Evolutionary conservation across 129 eudicot species (phyloP), one percentile per base, ranked within the genome.

Genomic region (Pulicaria dysenterica): DNA sequence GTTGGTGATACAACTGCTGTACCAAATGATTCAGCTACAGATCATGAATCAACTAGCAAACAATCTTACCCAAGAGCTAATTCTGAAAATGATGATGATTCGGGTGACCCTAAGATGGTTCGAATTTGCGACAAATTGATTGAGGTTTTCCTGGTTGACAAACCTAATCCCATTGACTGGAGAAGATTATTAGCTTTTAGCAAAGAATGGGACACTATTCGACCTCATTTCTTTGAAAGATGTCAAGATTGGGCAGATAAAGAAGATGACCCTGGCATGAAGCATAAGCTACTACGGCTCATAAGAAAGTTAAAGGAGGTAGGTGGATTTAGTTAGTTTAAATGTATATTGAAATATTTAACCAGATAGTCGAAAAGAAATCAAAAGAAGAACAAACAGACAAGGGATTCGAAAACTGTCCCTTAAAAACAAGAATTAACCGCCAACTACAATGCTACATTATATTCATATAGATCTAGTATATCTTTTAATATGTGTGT

Each of bases 231-330:
- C 67, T 95, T 68, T 69, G 73, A 81, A 63, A 83, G 97, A 70
- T 95, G 97, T 79, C 85, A 86, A 77, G 85, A 88, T 1, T 82
- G 88, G 47, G 96, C 94, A 15, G 94, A 95, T 65, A 81, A 66
- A 69, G 99, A 88, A 70, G 65, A 62, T 49, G 92, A 90, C 74
- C 91, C 91, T 15, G 91, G 84, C 4, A 88, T 73, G 94, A 81
- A 90, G 72, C 93, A 85, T 76, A 79, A 70, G 40, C 54, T 95
- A 42, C 89, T 84, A 34, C 77, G 96, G 67, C 93, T 95, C 77
- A 83, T 78, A 44, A 86, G 99, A 74, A 95, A 95, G 88, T 80
- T 95, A 70, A 91, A 84, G 86, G 97, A 95, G 99, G 99, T 92
- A 66, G n/a, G 56, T 58, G 5, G 3, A 51, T 68, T 40, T 65